Base-by-base conservation (phyloP, 495 filamentous ascomycete genomes). In the Lasiosphaeriaceae sp. region DNA sequence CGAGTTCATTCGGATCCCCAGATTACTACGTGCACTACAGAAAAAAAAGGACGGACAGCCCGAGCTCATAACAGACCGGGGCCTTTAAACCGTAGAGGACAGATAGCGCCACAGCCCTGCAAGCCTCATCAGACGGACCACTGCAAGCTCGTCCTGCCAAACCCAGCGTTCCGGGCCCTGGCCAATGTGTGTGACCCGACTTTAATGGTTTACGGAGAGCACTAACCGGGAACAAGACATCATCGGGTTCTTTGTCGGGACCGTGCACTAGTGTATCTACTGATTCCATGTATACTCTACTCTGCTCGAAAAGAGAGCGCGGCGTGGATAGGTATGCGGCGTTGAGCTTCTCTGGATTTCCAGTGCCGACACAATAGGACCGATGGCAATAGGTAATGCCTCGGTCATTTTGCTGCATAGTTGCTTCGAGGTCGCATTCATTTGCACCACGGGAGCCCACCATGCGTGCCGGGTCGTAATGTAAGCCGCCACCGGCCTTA, bases 401-500 rank as follows among this genome's bases (percentile, higher is more conserved):
- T 31, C 3, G 9, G 9, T 31, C 26, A 31, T 31, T 31, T 4
- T 31, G n/a, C 26, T 9, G 26, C 26, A 31, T 31, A 4, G 3
- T 31, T 9, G 26, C 26, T 4, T 31, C 26, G 26, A 31, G 3
- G 26, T 31, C 26, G 26, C 26, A 31, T 31, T 31, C 26, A 31
- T 31, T 3, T 31, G 26, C 26, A 31, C 26, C 3, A 31, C 26
- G 26, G 26, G 26, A 31, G 26, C 26, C 26, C 3, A 3, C n/a
- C 34, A 37, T 43, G 1, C 39, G 39, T 43, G 39, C 39, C 39
- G 5, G 39, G 2, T 43, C 16, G 26, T 44, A n/a, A 6, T 45
- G 41, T 55, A 41, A 55, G 52, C 52, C 47, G 52, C 52, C 52
- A 47, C 44, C 41, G 44, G 52, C 52, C 44, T 34, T 55, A 37